Evolutionary conservation across 352 stramenopile genomes (phyloP).

Genomic region (Elongisporangium anandrum): DNA sequence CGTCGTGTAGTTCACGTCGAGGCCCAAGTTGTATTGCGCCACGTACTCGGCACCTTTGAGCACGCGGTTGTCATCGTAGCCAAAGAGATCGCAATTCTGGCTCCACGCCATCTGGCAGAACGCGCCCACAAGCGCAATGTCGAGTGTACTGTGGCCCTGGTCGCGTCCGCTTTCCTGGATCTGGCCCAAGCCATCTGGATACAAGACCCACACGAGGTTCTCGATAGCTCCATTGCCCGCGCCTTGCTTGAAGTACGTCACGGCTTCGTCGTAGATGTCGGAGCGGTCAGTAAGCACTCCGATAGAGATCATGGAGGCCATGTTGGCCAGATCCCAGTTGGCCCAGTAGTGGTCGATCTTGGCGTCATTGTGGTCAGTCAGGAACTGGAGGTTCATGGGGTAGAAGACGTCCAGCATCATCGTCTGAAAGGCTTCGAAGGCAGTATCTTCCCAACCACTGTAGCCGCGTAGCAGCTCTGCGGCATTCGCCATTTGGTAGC

Average conservation of each 20-base stretch:
- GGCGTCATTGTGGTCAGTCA: slow-evolving; percentile 15
- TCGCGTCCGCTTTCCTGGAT: slow-evolving; percentile 17
- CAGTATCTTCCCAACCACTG: slow-evolving; percentile 2
- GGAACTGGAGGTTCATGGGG: slow-evolving; percentile 18
- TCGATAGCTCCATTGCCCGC: slow-evolving; percentile 13
- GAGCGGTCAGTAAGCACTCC: slow-evolving; percentile 12
- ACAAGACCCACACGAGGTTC: slow-evolving; percentile 10
- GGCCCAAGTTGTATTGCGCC: slow-evolving; percentile 14
- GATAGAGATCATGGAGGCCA: slow-evolving; percentile 16
- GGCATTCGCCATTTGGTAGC: slow-evolving; percentile 16
- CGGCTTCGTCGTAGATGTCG: slow-evolving; percentile 13
- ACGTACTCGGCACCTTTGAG: slow-evolving; percentile 13
- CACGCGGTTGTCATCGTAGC: slow-evolving; percentile 15
- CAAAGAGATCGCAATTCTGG: slow-evolving; percentile 16
- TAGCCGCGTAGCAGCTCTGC: slow-evolving; percentile 14
- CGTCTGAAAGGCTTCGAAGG: slow-evolving; percentile 8
- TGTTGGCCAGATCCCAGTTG: slow-evolving; percentile 18
- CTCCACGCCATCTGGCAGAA: slow-evolving; percentile 16
- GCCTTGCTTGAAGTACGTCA: slow-evolving; percentile 13
- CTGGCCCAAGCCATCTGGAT: slow-evolving; percentile 11
- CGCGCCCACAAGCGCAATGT: slow-evolving; percentile 10
- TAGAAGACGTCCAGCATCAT: slow-evolving; percentile 17
- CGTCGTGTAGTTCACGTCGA: slow-evolving; percentile 12
- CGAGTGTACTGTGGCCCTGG: slow-evolving; percentile 12
- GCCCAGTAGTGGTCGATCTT: slow-evolving; percentile 21